Evolutionary conservation across 192 early-diverging fungal species (phyloP).

Genomic region (Coemansia biformis): DNA sequence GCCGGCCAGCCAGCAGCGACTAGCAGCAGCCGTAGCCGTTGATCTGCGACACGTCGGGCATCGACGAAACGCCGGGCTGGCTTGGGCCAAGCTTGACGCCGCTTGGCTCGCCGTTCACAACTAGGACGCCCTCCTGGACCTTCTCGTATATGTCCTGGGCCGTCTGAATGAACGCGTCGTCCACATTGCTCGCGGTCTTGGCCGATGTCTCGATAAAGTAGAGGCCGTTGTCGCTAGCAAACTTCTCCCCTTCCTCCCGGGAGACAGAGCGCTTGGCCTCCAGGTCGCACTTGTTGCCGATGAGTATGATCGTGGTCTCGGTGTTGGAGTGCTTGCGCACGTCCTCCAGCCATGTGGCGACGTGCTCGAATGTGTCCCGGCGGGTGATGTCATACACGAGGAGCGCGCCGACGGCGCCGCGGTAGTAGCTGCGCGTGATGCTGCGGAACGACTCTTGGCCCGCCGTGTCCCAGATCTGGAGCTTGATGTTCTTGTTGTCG

Average conservation of each 20-base stretch:
- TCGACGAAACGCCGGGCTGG: slow-evolving; percentile 56
- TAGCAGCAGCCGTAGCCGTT: slow-evolving; percentile 42
- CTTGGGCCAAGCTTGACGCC: slow-evolving; percentile 61
- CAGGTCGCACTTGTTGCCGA: slow-evolving; percentile 93
- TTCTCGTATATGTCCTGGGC: slow-evolving; percentile 77
- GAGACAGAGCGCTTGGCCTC: slow-evolving; percentile 74
- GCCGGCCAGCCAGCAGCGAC: background rate
- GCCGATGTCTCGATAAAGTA: slow-evolving; percentile 90
- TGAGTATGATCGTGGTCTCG: slow-evolving; percentile 81
- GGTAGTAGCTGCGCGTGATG: slow-evolving; percentile 81
- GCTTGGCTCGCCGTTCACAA: slow-evolving; percentile 61
- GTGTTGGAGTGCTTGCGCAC: slow-evolving; percentile 84
- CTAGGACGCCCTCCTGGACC: slow-evolving; percentile 69
- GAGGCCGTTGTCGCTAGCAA: slow-evolving; percentile 79
- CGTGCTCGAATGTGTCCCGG: slow-evolving; percentile 70
- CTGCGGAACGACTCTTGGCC: slow-evolving; percentile 83
- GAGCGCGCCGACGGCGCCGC: slow-evolving; percentile 71
- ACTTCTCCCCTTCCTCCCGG: slow-evolving; percentile 78
- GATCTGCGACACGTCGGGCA: slow-evolving; percentile 51
- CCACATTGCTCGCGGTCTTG: slow-evolving; percentile 82
- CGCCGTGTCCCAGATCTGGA: slow-evolving; percentile 94
- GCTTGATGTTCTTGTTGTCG: slow-evolving; percentile 77
- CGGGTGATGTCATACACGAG: slow-evolving; percentile 84
- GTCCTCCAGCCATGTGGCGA: slow-evolving; percentile 78
- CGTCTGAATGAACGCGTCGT: slow-evolving; percentile 73